Evolutionary conservation across 2,329 filamentous ascomycete genomes (phyloP).

Genomic region (Aspergillus sergii): DNA sequence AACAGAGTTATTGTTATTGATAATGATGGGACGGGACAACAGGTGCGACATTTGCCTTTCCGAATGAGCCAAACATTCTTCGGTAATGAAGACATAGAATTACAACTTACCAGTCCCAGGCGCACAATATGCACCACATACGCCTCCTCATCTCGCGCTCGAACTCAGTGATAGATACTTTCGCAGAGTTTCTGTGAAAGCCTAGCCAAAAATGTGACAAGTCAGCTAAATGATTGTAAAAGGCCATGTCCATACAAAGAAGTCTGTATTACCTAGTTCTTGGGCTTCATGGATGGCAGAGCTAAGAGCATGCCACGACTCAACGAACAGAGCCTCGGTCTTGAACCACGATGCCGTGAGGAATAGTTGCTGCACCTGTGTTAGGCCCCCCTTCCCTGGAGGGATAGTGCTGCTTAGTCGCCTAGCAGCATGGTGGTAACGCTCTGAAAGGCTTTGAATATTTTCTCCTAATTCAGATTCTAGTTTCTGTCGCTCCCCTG

Average conservation of each 20-base stretch:
- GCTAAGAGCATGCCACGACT: constrained; percentile 53
- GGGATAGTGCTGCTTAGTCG: constrained; percentile 47
- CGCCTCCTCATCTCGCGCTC: constrained; percentile 52
- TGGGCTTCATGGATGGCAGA: constrained; percentile 51
- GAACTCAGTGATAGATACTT: constrained; percentile 45
- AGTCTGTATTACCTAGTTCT: constrained; percentile 46
- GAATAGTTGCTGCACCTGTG: constrained; percentile 55
- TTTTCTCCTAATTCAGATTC: constrained; percentile 49
- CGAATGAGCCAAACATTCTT: background rate
- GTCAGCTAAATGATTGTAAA: background rate
- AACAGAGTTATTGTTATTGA: constrained; percentile 46
- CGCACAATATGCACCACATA: constrained; percentile 50
- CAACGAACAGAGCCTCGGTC: constrained; percentile 50
- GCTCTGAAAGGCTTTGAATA: constrained; percentile 42
- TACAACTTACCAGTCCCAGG: constrained; percentile 51
- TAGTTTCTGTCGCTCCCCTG: constrained; percentile 42
- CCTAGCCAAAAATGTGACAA: constrained; percentile 9
- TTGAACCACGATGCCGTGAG: constrained; percentile 52
- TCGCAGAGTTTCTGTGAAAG: constrained; percentile 42
- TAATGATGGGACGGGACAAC: constrained; percentile 48
- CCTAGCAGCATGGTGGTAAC: constrained; percentile 47
- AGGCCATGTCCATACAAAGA: background rate
- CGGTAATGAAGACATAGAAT: background rate
- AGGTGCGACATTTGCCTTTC: constrained; percentile 47
- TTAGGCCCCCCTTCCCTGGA: constrained; percentile 48